These are phyloP conservation scores for Aspergillus pseudotamarii DNA, from an alignment of 2,329 filamentous ascomycete species.

Conservation along the genomic window DNA sequence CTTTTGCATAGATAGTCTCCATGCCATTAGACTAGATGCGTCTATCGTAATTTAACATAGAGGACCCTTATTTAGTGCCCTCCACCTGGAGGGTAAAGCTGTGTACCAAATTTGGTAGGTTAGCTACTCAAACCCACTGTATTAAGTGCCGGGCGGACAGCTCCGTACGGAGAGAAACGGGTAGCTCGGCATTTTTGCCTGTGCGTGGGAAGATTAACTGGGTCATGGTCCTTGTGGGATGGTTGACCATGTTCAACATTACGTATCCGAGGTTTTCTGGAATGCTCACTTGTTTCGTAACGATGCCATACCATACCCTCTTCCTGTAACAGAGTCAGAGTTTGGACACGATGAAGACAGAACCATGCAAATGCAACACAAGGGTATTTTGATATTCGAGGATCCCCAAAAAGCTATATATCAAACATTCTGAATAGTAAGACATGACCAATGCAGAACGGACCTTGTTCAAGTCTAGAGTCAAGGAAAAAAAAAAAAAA, in stretches of 20 bases:
- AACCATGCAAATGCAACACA: neutral
- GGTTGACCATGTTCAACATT: neutral
- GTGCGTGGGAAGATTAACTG: neutral
- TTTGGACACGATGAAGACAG: neutral
- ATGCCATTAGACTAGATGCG: neutral
- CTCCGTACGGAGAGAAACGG: neutral
- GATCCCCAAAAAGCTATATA: neutral
- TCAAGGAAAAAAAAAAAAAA: neutral
- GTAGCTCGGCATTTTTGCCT: neutral
- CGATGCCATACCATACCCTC: neutral
- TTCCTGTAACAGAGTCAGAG: neutral
- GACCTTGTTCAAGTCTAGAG: constrained; percentile 5
- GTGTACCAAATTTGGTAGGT: neutral
- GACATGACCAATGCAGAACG: neutral
- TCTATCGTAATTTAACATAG: neutral
- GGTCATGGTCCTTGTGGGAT: neutral
- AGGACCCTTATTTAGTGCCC: neutral
- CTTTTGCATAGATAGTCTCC: neutral
- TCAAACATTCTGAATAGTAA: neutral
- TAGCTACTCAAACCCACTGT: neutral
- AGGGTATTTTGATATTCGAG: constrained; percentile 3
- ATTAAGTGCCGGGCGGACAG: neutral
- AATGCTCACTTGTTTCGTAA: neutral
- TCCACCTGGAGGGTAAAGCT: neutral
- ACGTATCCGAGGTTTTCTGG: neutral